phyloP scores from a whole-genome alignment of 768 basidiomycete genomes.

The Boletus coccyginus region DNA sequence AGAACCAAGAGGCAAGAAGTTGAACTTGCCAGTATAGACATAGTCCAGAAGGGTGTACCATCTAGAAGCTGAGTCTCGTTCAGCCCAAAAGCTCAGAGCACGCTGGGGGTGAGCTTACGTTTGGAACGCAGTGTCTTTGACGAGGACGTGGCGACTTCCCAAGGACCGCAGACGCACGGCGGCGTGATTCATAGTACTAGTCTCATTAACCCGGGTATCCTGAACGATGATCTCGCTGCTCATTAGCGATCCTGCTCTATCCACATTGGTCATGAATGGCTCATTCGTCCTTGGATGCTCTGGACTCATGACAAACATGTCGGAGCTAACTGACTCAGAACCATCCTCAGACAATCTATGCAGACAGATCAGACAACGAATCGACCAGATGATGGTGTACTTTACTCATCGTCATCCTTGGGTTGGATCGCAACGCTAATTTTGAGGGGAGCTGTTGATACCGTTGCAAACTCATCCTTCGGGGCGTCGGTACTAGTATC shows the following conservation, averaged over 20 bases:
- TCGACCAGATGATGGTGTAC: not conserved
- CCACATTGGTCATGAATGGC: not conserved
- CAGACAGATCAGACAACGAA: not conserved
- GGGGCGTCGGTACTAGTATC: too few relatives aligned
- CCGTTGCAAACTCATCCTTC: too few relatives aligned
- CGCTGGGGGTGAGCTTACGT: conserved; percentile 14
- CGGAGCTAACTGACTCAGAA: conserved; percentile 12
- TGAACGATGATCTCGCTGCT: not conserved
- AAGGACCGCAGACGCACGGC: conserved; percentile 8
- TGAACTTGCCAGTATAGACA: conserved; percentile 35
- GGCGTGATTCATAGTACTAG: not conserved
- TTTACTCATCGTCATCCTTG: conserved; percentile 11
- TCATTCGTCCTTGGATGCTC: conserved; percentile 2
- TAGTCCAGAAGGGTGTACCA: conserved; percentile 40
- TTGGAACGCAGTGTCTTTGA: conserved; percentile 16
- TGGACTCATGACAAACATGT: conserved; percentile 16
- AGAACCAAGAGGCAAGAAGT: conserved; percentile 31
- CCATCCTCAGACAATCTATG: not conserved
- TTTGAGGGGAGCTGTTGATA: too few relatives aligned
- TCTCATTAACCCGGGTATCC: not conserved
- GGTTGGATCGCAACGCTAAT: too few relatives aligned
- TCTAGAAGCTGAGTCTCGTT: conserved; percentile 13
- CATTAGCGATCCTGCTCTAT: not conserved
- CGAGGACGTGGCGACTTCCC: conserved; percentile 18
- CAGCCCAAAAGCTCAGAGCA: not conserved